Percentiles rank a stretch among this genome's conserved stretches.
Conservation (phyloP, 129 eudicot genomes). For the Helichrysum umbraculigerum region DNA sequence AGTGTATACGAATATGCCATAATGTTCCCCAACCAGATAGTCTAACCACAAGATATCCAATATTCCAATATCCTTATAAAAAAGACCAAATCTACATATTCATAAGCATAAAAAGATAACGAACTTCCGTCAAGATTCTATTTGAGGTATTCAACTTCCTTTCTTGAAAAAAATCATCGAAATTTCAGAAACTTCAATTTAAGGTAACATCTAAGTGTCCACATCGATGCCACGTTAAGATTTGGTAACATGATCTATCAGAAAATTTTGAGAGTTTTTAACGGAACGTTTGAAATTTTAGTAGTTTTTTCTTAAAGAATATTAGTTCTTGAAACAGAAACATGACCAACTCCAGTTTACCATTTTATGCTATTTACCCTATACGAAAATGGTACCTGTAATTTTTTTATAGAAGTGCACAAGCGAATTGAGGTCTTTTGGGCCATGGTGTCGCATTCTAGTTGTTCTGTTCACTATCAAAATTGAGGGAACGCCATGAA, state of each 20-base stretch:
- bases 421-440: slow-evolving; percentile 60
- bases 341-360: neutral
- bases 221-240: neutral
- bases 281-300: neutral
- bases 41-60: neutral
- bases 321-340: neutral
- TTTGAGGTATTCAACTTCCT: neutral
- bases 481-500: slow-evolving; percentile 72
- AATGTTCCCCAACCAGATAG: neutral
- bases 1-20: neutral
- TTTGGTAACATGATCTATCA: neutral
- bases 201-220: neutral
- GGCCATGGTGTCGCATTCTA: slow-evolving; percentile 50
- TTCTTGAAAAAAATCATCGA: neutral
- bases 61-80: neutral
- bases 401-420: slow-evolving; percentile 51
- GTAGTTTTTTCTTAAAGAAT: neutral
- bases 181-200: neutral
- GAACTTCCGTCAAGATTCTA: neutral
- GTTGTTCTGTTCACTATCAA: slow-evolving; percentile 55
- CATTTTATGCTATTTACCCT: neutral
- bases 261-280: neutral
- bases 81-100: neutral
- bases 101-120: neutral
- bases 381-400: slow-evolving; percentile 46